Base-by-base conservation (phyloP, 345 rosid genomes). In the Brassica incana region DNA sequence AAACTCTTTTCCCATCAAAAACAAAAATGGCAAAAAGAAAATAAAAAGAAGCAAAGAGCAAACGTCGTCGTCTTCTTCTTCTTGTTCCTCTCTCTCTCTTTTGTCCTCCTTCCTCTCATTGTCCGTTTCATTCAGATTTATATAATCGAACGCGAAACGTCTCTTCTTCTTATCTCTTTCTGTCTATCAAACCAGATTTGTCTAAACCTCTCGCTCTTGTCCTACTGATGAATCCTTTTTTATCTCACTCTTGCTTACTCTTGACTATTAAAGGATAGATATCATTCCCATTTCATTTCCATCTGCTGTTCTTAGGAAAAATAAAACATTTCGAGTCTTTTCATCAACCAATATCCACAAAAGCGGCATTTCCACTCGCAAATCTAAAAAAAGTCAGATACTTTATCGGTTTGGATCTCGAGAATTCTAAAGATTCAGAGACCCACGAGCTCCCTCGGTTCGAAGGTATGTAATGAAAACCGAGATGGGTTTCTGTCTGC, bases 391-490 rank as follows among this genome's bases (percentile, higher is more conserved):
- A 61, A 70, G 20, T 0, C 2, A 16, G 64, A 70, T 33, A 43
- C 48, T 30, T 30, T 48, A 52, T 58, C 18, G 59, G 25, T 62
- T 67, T 81, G 43, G 80, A 80, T 73, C 85, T 81, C 36, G 65
- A 73, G 75, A 72, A 77, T 80, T 79, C 66, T 15, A n/a, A 66
- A 38, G 66, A 69, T 71, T 77, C 74, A 48, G 45, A 65, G 54
- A 40, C 59, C 52, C 52, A 62, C 79, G 76, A 75, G 76, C 45
- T 76, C 72, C 61, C 68, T 3, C 6, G 65, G 23, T 43, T 75
- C 74, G 4, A 50, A 88, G 88, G 91, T 85, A 25, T 27, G 79
- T 75, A 67, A 15, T 45, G 43, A 25, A 43, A 43, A 75, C 69
- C 71, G 61, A 76, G 59, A 66, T 58, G 63, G 65, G 77, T 72